phyloP scores from a whole-genome alignment of 2,329 filamentous ascomycete genomes.

The Talaromyces atroroseus region DNA sequence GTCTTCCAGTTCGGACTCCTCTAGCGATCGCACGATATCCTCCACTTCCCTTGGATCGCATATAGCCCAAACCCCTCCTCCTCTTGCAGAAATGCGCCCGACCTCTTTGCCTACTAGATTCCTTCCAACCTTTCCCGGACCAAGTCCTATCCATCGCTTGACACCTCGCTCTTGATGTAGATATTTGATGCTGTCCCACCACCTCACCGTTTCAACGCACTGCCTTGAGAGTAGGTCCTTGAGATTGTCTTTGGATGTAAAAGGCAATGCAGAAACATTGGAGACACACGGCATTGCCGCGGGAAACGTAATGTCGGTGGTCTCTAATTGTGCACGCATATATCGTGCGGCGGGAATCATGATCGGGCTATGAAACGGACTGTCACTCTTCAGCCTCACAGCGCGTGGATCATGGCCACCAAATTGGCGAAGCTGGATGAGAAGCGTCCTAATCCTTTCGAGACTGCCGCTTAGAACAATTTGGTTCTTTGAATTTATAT shows the following conservation, averaged over 20 bases:
- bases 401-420: slow-evolving; percentile 85
- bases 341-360: slow-evolving; percentile 78
- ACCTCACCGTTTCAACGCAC: slow-evolving; percentile 85
- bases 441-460: slow-evolving; percentile 70
- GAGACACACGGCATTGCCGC: slow-evolving; percentile 72
- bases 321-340: slow-evolving; percentile 64
- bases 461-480: slow-evolving; percentile 89
- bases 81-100: slow-evolving; percentile 73
- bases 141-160: slow-evolving; percentile 82
- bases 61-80: slow-evolving; percentile 89
- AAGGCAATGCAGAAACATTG: slow-evolving; percentile 78
- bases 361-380: slow-evolving; percentile 84
- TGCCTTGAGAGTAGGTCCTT: slow-evolving; percentile 74
- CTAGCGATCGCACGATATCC: slow-evolving; percentile 58
- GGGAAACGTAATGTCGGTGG: slow-evolving; percentile 65
- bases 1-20: slow-evolving; percentile 52
- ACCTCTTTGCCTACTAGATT: slow-evolving; percentile 95
- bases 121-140: slow-evolving; percentile 85
- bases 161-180: slow-evolving; percentile 79
- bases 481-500: slow-evolving; percentile 94
- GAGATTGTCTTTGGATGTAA: slow-evolving; percentile 65
- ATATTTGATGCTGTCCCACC: slow-evolving; percentile 92
- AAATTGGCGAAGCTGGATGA: slow-evolving; percentile 83
- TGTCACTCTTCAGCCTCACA: slow-evolving; percentile 79
- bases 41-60: slow-evolving; percentile 73